These are phyloP conservation scores for Gossypium stocksii DNA, from an alignment of 345 rosid genomes.

Conservation along the genomic window DNA sequence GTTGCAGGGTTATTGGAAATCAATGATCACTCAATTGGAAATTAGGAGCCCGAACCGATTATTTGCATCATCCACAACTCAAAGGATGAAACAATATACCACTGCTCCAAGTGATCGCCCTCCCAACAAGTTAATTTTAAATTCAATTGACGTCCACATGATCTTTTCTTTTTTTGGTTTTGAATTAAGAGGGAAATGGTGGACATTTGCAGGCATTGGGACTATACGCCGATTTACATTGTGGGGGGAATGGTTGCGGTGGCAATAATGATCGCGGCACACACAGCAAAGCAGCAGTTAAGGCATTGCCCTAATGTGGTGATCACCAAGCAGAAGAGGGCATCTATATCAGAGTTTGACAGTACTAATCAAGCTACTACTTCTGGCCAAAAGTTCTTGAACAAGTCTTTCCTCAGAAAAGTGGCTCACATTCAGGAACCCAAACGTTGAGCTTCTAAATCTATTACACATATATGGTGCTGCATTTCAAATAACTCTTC, in stretches of 20 bases:
- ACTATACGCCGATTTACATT: constrained; percentile 37
- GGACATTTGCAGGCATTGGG: constrained; percentile 28
- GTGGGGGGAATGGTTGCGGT: constrained; percentile 36
- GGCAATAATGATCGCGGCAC: constrained; percentile 33
- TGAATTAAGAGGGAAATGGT: neutral
- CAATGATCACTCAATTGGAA: constrained; percentile 15
- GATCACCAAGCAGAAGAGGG: constrained; percentile 49
- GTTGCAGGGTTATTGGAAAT: constrained; percentile 23
- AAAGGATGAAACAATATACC: neutral
- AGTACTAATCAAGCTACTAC: constrained; percentile 33
- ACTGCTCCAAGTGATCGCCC: neutral
- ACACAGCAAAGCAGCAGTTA: constrained; percentile 46
- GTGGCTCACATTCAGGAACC: constrained; percentile 46
- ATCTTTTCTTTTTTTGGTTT: neutral
- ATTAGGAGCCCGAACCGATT: neutral
- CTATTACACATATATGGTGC: neutral
- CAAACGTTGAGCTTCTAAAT: constrained; percentile 31
- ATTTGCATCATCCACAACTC: constrained; percentile 21
- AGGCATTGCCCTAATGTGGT: constrained; percentile 36
- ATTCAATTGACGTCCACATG: neutral
- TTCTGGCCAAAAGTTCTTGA: constrained; percentile 32
- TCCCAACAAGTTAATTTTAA: constrained; percentile 15
- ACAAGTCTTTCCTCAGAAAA: constrained; percentile 48
- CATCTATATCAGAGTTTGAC: constrained; percentile 38
- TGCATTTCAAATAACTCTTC: neutral